Base-by-base conservation (phyloP, 164 flowering plant species). In the Litsea cubeba region DNA sequence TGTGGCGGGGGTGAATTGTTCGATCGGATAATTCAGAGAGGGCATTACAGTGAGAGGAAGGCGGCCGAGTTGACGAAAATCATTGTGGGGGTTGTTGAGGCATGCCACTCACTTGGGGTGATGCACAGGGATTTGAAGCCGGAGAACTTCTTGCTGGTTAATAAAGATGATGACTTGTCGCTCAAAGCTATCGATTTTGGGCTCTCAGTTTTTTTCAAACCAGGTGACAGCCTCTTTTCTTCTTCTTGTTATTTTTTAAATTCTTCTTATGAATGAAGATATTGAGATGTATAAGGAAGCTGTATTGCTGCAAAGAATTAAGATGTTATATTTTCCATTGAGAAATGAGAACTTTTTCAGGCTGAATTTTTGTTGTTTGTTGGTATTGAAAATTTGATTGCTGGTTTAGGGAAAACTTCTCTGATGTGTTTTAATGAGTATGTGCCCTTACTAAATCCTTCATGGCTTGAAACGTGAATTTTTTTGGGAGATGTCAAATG, bases 151-250 rank as follows among this genome's bases (percentile, higher is more conserved):
- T 80, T 92, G 86, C 69, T 92, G 82, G 94, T 88, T 77, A 92
- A 92, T 80, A 91, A 87, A 77, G 95, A 90, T 76, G 90, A 92
- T 77, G 97, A 92, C 81, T 89, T 88, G 76, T 92, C 97, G 28
- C 97, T 92, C 76, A 92, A 92, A 77, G 97, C 97, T 63, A 92
- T 92, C 78, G 97, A 92, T 79, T 92, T 92, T 82, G 97, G 97
- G 20, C 94, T 92, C 71, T 92, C 97, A 2, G 93, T 92, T 65
- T 92, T 92, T 89, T 92, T 92, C 74, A 92, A 92, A 75, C 97
- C 97, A 81, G 97, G 97, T 91, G 79, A 69, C 62, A 12, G 6
- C 17, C 7, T 46, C 22, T 24, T 2, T 71, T 18, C 17, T 20
- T 22, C 32, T 65, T 26, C 18, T 17, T 26, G 35, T 65, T 26